These are phyloP conservation scores for Bolboschoenoplectus hybrid DNA, from an alignment of 202 grass and related monocot species.

Conservation along the genomic window DNA sequence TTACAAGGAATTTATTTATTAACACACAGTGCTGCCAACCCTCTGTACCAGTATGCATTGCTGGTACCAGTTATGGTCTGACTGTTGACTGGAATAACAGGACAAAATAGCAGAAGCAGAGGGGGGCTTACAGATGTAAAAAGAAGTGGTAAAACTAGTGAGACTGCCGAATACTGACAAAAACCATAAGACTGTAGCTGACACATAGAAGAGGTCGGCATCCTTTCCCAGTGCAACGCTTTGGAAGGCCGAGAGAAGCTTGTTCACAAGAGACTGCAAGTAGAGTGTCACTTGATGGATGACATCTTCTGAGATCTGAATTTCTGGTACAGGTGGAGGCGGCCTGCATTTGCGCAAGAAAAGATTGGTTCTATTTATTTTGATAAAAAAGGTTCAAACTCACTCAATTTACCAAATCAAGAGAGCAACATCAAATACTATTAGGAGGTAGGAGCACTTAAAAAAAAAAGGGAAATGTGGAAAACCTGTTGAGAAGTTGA, in stretches of 20 bases:
- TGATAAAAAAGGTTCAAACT: neutral
- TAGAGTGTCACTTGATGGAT: conserved; percentile 50
- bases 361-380: neutral
- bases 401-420: neutral
- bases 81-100: neutral
- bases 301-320: conserved; percentile 57
- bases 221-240: conserved; percentile 57
- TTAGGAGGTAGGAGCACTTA: neutral
- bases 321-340: conserved; percentile 55
- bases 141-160: conserved; percentile 56
- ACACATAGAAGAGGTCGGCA: conserved; percentile 50
- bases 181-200: conserved; percentile 52
- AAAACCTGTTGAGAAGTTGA: conserved; percentile 63
- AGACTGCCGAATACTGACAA: conserved; percentile 58
- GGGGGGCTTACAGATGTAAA: conserved; percentile 56
- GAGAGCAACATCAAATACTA: neutral
- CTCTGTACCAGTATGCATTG: neutral
- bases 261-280: conserved; percentile 46
- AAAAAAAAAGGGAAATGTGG: neutral
- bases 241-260: conserved; percentile 45
- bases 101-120: neutral
- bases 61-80: conserved; percentile 1
- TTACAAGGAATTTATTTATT: neutral
- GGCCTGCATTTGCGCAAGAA: conserved; percentile 45
- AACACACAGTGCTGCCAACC: neutral